phyloP scores from a whole-genome alignment of 2,329 filamentous ascomycete species.

The Hypomyces perniciosus region DNA sequence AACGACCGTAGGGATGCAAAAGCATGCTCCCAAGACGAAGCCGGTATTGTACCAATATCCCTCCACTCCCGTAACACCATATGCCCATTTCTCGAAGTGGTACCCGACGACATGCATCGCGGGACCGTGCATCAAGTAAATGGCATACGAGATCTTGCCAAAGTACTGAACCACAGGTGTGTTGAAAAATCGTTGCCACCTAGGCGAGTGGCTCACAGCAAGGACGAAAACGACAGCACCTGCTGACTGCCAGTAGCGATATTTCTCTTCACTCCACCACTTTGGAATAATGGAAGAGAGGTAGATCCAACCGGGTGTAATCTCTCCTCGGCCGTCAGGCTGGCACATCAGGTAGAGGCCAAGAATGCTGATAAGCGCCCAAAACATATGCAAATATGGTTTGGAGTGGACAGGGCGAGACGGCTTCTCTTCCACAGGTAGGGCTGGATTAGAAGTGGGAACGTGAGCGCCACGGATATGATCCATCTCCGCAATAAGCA shows the following conservation, averaged over 20 bases:
- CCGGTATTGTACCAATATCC: constrained; percentile 40
- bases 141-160: constrained; percentile 53
- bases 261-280: constrained; percentile 43
- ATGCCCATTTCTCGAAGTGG: constrained; percentile 43
- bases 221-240: constrained; percentile 49
- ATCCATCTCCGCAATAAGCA: constrained; percentile 50
- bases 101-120: constrained; percentile 49
- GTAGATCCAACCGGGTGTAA: constrained; percentile 48
- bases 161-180: constrained; percentile 48
- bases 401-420: background rate
- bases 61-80: constrained; percentile 41
- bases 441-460: constrained; percentile 20
- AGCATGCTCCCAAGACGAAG: constrained; percentile 39
- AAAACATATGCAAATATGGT: constrained; percentile 24
- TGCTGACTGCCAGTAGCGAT: constrained; percentile 52
- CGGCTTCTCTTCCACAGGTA: constrained; percentile 18
- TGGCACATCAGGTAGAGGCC: constrained; percentile 46
- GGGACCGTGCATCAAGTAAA: constrained; percentile 57
- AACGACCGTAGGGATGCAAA: constrained; percentile 47
- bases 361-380: constrained; percentile 38
- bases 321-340: constrained; percentile 33
- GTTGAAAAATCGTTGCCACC: constrained; percentile 47
- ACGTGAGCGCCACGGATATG: constrained; percentile 42
- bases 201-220: constrained; percentile 40
- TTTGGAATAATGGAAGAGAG: constrained; percentile 43